Percentiles rank a stretch among this genome's conserved stretches.
Evolutionary conservation across 768 basidiomycete species (phyloP).

Genomic region (Pisolithus tinctorius): DNA sequence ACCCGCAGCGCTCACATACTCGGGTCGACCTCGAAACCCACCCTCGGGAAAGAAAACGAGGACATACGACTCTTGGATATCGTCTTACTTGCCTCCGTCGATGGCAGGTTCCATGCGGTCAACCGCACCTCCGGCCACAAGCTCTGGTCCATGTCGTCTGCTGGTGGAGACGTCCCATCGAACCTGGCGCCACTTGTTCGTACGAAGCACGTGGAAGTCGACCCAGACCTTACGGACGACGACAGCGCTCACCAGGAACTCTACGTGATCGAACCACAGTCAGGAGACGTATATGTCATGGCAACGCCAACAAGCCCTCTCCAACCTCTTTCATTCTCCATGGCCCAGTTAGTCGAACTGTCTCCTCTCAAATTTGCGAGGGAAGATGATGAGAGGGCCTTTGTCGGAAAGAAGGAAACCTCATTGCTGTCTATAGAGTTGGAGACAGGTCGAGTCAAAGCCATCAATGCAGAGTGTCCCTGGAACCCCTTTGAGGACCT

Average conservation of each 20-base stretch:
- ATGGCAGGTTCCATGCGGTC: constrained; percentile 92
- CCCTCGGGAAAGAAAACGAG: constrained; percentile 13
- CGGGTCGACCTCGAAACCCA: constrained; percentile 6
- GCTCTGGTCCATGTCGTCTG: constrained; percentile 84
- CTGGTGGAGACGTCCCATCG: constrained; percentile 40
- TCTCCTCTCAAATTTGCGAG: constrained; percentile 70
- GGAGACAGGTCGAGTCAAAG: constrained; percentile 75
- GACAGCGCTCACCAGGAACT: constrained; percentile 53
- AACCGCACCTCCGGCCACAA: constrained; percentile 77
- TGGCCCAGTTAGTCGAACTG: constrained; percentile 88
- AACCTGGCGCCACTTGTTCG: constrained; percentile 68
- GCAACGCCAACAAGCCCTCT: constrained; percentile 60
- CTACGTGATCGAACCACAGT: constrained; percentile 93
- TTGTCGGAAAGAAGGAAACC: constrained; percentile 89
- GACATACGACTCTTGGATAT: constrained; percentile 71
- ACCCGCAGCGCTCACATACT: constrained; percentile 19
- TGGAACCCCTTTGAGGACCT: constrained; percentile 64
- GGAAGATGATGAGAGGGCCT: constrained; percentile 58
- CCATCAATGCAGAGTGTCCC: constrained; percentile 69
- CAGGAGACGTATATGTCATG: constrained; percentile 89
- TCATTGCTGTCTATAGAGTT: constrained; percentile 69
- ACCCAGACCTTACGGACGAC: constrained; percentile 52
- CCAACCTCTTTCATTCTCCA: constrained; percentile 84
- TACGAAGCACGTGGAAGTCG: constrained; percentile 54
- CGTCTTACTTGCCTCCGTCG: constrained; percentile 87